Base-by-base conservation (phyloP, 495 filamentous ascomycete species). In the Lasiosphaeria hispida region DNA sequence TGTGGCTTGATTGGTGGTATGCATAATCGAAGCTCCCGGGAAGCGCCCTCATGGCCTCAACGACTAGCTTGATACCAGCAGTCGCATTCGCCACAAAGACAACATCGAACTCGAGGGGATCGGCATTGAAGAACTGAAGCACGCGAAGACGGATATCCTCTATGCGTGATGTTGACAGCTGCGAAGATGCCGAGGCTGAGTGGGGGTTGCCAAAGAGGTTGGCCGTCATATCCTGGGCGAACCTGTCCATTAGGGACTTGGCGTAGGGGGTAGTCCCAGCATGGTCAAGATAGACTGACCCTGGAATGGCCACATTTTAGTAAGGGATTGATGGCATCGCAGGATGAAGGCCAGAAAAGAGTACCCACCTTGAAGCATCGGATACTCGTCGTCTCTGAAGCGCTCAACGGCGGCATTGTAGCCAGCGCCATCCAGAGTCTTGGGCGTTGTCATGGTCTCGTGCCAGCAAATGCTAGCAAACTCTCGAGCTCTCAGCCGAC, bases 1-100 rank as follows among this genome's bases (percentile, higher is more conserved):
- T 97, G 72, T 97, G 93, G 13, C 89, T 79, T 55, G 92, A 90
- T 48, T 83, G 74, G 70, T 96, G 91, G 67, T 96, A 96, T 7
- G 80, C 84, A 72, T 91, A 97, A 72, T 84, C 83, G 66, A 93
- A 96, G 0, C 89, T 88, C 11, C 71, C 74, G 34, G 82, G 74
- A 11, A 76, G 72, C 19, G 85, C 84, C 48, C 86, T 75, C 47
- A 96, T 80, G 5, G 82, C 83, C 49, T 97, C 93, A 17, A 80
- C 77, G 0, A 97, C 87, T 4, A 96, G 71, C 71, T 96, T 97
- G 53, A 96, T 88, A 1, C 85, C 93, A 2, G 92, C 92, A 0
- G 93, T 96, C 44, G 93, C 88, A 66, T 97, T 97, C 11, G 91
- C 85, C 61, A 94, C 90, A 69, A 97, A 97, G 14, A 96, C 83